A percentile compares a stretch with the other conserved stretches of the same genome.
phyloP scores from a whole-genome alignment of 495 filamentous ascomycete genomes.

The Penicillium ucsense region DNA sequence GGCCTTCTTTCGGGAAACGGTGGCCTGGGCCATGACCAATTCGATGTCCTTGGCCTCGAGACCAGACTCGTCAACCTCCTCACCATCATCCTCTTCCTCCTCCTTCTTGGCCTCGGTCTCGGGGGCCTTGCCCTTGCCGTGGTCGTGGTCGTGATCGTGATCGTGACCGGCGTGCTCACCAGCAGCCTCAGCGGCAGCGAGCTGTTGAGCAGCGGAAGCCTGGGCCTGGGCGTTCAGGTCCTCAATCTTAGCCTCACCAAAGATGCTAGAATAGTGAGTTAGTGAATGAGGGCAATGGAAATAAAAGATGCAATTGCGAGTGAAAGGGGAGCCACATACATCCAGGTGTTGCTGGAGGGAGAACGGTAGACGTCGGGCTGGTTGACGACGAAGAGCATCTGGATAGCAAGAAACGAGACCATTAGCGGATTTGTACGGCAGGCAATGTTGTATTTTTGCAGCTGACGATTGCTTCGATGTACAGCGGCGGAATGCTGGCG shows the following conservation, averaged over 20 bases:
- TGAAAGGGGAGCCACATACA: slow-evolving; percentile 51
- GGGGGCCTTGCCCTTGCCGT: slow-evolving; percentile 71
- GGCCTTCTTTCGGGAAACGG: slow-evolving; percentile 92
- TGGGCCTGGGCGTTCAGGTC: slow-evolving; percentile 97
- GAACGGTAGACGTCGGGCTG: slow-evolving; percentile 99
- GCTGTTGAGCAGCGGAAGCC: slow-evolving; percentile 84
- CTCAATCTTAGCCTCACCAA: slow-evolving; percentile 99
- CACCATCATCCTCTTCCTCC: slow-evolving; percentile 85
- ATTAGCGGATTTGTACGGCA: not conserved
- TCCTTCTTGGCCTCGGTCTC: slow-evolving; percentile 72
- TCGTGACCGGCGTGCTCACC: slow-evolving; percentile 70
- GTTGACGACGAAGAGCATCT: slow-evolving; percentile 99
- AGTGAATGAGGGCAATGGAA: not conserved
- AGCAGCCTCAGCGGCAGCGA: slow-evolving; percentile 70
- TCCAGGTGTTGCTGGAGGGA: slow-evolving; percentile 96
- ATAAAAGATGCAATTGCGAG: not conserved
- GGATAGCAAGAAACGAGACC: slow-evolving; percentile 1
- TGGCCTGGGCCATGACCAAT: slow-evolving; percentile 96
- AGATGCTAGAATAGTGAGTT: slow-evolving; percentile 56
- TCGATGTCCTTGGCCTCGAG: slow-evolving; percentile 99
- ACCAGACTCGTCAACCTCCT: slow-evolving; percentile 87
- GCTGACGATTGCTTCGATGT: not conserved
- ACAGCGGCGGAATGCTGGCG: not conserved
- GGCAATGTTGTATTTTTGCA: not conserved
- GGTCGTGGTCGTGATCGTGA: slow-evolving; percentile 59